A percentile compares a stretch with the other conserved stretches of the same genome.
Evolutionary conservation across 495 filamentous ascomycete species (phyloP).

Genomic region (Aspergillus sparsus): DNA sequence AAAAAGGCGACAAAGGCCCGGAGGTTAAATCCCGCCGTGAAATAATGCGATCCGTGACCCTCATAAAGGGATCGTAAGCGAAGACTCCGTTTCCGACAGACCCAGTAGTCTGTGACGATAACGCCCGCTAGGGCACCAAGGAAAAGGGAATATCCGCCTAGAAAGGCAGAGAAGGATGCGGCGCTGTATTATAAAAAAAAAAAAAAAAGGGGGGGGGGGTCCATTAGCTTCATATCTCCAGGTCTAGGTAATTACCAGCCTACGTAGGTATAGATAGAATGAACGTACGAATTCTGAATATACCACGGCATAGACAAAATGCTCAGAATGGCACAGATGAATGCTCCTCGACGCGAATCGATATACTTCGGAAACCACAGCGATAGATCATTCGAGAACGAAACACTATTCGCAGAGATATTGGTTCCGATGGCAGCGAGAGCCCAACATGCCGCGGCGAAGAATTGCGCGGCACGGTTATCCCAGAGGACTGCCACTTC

Average conservation of each 20-base stretch:
- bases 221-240: not conserved
- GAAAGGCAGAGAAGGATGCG: conserved; percentile 43
- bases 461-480: conserved; percentile 58
- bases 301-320: conserved; percentile 52
- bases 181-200: conserved; percentile 21
- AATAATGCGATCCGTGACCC: conserved; percentile 46
- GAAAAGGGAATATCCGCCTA: conserved; percentile 49
- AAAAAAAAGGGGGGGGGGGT: too few species aligned
- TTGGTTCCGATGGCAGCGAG: conserved; percentile 60
- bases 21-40: conserved; percentile 41
- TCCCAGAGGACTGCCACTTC: conserved; percentile 53
- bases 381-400: conserved; percentile 60
- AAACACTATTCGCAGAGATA: conserved; percentile 59
- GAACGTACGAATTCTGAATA: conserved; percentile 41
- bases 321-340: conserved; percentile 29
- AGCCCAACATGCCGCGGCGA: conserved; percentile 50
- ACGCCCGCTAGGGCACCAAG: conserved; percentile 50
- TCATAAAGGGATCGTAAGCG: conserved; percentile 42
- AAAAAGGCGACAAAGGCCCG: conserved; percentile 41
- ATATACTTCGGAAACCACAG: conserved; percentile 59
- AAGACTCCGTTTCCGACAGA: conserved; percentile 37
- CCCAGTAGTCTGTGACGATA: conserved; percentile 49
- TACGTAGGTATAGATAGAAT: not conserved
- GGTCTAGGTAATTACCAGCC: not conserved
- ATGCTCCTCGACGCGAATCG: conserved; percentile 55